phyloP scores from a whole-genome alignment of 2,329 filamentous ascomycete genomes.

The Penicillium brevicompactum region DNA sequence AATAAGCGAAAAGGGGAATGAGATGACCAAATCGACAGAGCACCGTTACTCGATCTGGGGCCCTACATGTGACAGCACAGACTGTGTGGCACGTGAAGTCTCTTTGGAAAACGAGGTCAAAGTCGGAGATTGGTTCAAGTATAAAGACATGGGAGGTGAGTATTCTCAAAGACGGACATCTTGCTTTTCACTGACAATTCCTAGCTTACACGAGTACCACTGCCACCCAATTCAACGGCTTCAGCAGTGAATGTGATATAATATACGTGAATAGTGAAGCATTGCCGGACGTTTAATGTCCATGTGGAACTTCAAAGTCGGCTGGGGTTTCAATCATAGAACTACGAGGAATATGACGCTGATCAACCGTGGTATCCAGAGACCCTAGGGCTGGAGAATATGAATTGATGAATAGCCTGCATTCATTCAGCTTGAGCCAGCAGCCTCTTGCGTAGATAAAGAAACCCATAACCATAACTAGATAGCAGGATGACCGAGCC shows the following conservation, averaged over 20 bases:
- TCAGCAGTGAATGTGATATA: conserved; percentile 12
- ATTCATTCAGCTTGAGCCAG: conserved; percentile 14
- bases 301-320: not conserved
- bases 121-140: conserved; percentile 30
- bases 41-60: conserved; percentile 32
- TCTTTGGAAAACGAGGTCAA: conserved; percentile 19
- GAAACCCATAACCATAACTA: conserved; percentile 6
- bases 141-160: conserved; percentile 33
- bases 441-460: conserved; percentile 9
- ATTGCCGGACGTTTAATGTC: not conserved
- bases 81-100: conserved; percentile 22
- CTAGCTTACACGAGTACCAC: conserved; percentile 8
- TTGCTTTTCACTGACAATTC: not conserved
- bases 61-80: conserved; percentile 31
- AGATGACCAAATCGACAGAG: not conserved
- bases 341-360: not conserved
- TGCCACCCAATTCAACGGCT: conserved; percentile 30
- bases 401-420: conserved; percentile 11
- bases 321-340: too few relatives aligned
- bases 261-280: conserved; percentile 32
- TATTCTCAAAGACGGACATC: not conserved
- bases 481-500: conserved; percentile 3
- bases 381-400: not conserved
- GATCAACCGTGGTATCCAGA: not conserved
- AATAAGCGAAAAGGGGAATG: conserved; percentile 19